phyloP scores from a whole-genome alignment of 371 early-diverging fungal species.

The Sporodiniella umbellata region DNA sequence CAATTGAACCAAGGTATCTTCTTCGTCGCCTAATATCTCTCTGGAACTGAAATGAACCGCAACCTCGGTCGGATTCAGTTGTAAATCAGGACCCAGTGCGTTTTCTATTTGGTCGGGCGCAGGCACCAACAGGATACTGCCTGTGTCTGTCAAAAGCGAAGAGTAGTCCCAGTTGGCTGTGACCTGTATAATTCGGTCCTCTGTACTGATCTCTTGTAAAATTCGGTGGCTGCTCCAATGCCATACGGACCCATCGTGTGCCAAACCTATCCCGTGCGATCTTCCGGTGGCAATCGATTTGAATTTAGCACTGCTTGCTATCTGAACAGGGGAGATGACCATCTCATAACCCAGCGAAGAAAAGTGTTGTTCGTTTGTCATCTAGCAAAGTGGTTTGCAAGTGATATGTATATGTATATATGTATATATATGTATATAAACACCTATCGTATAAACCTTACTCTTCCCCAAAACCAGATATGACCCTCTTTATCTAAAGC shows the following conservation, averaged over 20 bases:
- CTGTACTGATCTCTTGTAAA: slow-evolving; percentile 16
- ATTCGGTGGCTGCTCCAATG: slow-evolving; percentile 34
- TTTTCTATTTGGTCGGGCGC: slow-evolving; percentile 21
- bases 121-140: slow-evolving; percentile 22
- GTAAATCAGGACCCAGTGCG: no score
- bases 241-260: slow-evolving; percentile 26
- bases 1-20: slow-evolving; percentile 24
- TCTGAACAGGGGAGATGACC: no score
- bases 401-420: slow-evolving; percentile 16
- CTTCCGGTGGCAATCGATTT: slow-evolving; percentile 28
- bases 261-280: slow-evolving; percentile 39
- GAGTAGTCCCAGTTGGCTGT: slow-evolving; percentile 35
- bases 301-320: no score
- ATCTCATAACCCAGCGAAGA: no score
- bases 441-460: slow-evolving; percentile 11
- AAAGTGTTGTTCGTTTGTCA: no score
- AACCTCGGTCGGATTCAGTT: no score
- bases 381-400: no score
- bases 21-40: no score
- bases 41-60: no score
- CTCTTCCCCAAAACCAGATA: slow-evolving; percentile 48
- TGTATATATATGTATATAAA: background rate
- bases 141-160: slow-evolving; percentile 20
- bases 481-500: slow-evolving; percentile 36
- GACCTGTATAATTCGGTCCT: slow-evolving; percentile 30